These are phyloP conservation scores for Collybia sordida DNA, from an alignment of 768 basidiomycete species.

Conservation along the genomic window DNA sequence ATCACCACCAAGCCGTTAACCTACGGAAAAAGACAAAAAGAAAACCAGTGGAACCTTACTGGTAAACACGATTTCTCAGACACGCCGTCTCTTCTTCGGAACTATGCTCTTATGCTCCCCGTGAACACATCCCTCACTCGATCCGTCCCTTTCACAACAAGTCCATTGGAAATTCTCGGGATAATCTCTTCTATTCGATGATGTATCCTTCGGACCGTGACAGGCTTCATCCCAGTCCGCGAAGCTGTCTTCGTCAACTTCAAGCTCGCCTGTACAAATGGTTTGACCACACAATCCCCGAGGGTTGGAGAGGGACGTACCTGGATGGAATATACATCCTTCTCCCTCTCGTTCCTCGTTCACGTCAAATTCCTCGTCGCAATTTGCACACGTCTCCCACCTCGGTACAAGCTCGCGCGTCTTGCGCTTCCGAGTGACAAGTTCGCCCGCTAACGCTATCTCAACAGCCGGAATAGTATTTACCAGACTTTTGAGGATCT, in stretches of 20 bases:
- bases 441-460: slow-evolving; percentile 39
- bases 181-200: slow-evolving; percentile 34
- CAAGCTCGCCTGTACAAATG: slow-evolving; percentile 34
- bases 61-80: slow-evolving; percentile 11
- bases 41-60: slow-evolving; percentile 2
- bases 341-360: slow-evolving; percentile 31
- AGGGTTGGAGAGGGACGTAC: slow-evolving; percentile 26
- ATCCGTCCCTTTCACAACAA: slow-evolving; percentile 45
- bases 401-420: slow-evolving; percentile 36
- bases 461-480: slow-evolving; percentile 40
- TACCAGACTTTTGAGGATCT: slow-evolving; percentile 36
- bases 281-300: background rate
- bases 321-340: slow-evolving; percentile 53
- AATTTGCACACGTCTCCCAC: slow-evolving; percentile 48
- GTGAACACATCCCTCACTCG: slow-evolving; percentile 36
- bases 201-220: slow-evolving; percentile 47
- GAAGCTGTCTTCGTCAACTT: slow-evolving; percentile 38
- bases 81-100: slow-evolving; percentile 34
- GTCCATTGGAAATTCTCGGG: slow-evolving; percentile 52
- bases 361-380: slow-evolving; percentile 46
- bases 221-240: slow-evolving; percentile 47
- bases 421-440: slow-evolving; percentile 38
- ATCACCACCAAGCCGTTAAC: slow-evolving; percentile 1
- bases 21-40: slow-evolving; percentile 1
- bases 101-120: slow-evolving; percentile 31